Evolutionary conservation across 1,284 basidiomycete species (phyloP).

Genomic region (Rhodofomes roseus): DNA sequence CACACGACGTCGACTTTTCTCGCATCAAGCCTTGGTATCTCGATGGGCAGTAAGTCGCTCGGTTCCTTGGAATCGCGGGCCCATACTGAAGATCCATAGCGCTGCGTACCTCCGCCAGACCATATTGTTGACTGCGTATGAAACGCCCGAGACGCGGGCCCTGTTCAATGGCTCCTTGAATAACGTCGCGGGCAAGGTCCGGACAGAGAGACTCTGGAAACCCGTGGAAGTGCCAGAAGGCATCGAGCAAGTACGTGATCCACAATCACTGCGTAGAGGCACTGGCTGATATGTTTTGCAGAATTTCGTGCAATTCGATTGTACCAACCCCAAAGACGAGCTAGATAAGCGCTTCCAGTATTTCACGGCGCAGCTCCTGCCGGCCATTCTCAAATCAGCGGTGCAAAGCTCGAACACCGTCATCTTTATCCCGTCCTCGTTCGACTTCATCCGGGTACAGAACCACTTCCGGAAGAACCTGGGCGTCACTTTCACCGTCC

Average conservation of each 20-base stretch:
- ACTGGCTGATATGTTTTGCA: slow-evolving; percentile 26
- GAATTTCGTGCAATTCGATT: slow-evolving; percentile 77
- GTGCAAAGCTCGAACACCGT: slow-evolving; percentile 86
- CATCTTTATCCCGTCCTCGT: slow-evolving; percentile 92
- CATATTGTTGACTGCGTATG: slow-evolving; percentile 84
- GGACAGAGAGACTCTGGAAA: slow-evolving; percentile 63
- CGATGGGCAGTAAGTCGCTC: slow-evolving; percentile 74
- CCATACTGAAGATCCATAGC: slow-evolving; percentile 33
- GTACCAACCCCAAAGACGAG: slow-evolving; percentile 72
- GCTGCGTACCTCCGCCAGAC: slow-evolving; percentile 85
- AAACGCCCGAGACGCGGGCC: slow-evolving; percentile 84
- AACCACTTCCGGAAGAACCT: slow-evolving; percentile 78
- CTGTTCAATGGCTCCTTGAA: slow-evolving; percentile 72
- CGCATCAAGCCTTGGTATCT: slow-evolving; percentile 98
- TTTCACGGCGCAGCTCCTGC: slow-evolving; percentile 86
- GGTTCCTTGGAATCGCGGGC: not conserved
- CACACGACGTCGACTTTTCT: slow-evolving; percentile 93
- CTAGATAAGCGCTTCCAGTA: slow-evolving; percentile 83
- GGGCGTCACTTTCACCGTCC: slow-evolving; percentile 72
- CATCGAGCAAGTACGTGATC: slow-evolving; percentile 66
- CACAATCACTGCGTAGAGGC: not conserved
- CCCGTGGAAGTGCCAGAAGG: slow-evolving; percentile 78
- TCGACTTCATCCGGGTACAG: slow-evolving; percentile 93
- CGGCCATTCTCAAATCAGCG: slow-evolving; percentile 83
- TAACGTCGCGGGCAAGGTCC: slow-evolving; percentile 85